Conservation (phyloP, 352 stramenopile genomes). For the Phytophthora sp. region DNA sequence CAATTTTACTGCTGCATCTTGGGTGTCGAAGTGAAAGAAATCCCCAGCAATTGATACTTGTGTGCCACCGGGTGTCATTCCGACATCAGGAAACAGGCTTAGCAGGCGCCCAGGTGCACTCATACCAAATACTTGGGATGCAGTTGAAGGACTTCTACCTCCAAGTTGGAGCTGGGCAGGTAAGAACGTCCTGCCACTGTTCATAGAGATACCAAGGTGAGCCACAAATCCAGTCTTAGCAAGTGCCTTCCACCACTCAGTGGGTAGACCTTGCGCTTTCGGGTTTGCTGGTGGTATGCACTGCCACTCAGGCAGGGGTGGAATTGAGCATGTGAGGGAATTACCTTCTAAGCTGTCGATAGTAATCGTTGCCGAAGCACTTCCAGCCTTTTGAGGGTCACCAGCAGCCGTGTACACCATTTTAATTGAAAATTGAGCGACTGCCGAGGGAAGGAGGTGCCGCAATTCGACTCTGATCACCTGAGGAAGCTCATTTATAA, state of each 20-base stretch:
- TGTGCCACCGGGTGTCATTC: slow-evolving; percentile 50
- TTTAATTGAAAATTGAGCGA: slow-evolving; percentile 19
- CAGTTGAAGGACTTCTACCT: slow-evolving; percentile 4
- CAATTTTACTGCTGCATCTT: slow-evolving; percentile 54
- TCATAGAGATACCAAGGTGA: slow-evolving; percentile 57
- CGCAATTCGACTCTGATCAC: slow-evolving; percentile 46
- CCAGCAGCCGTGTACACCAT: slow-evolving; percentile 15
- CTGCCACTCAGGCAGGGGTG: slow-evolving; percentile 48
- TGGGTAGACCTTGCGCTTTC: slow-evolving; percentile 7
- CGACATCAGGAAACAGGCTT: slow-evolving; percentile 43
- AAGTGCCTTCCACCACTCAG: slow-evolving; percentile 46
- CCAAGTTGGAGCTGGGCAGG: slow-evolving; percentile 16
- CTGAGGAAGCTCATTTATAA: slow-evolving; percentile 39
- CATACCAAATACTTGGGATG: slow-evolving; percentile 34
- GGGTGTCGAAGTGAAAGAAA: slow-evolving; percentile 66
- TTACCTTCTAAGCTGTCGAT: slow-evolving; percentile 31
- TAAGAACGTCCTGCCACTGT: slow-evolving; percentile 43
- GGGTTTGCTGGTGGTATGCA: slow-evolving; percentile 2
- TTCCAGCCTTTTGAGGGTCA: slow-evolving; percentile 7
- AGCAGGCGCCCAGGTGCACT: slow-evolving; percentile 36
- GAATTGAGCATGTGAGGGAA: slow-evolving; percentile 44
- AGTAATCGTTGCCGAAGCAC: slow-evolving; percentile 20
- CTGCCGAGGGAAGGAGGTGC: slow-evolving; percentile 29
- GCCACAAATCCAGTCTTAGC: slow-evolving; percentile 36
- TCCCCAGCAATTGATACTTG: slow-evolving; percentile 52